Evolutionary conservation across 441 rosid species (phyloP).

Genomic region (Mallotus japonicus): DNA sequence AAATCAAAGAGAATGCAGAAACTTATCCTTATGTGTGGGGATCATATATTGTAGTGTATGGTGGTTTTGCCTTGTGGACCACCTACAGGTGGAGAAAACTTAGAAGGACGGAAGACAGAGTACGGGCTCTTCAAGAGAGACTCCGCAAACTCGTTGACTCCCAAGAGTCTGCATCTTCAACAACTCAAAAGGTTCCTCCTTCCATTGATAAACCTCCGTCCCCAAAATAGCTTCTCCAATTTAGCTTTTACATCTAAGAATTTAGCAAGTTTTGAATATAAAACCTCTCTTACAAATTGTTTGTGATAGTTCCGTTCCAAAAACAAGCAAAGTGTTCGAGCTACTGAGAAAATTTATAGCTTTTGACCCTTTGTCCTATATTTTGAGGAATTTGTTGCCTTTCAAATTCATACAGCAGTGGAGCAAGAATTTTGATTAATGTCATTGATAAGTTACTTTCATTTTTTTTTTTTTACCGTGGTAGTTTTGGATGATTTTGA

Average conservation of each 20-base stretch:
- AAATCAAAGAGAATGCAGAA: slow-evolving; percentile 77
- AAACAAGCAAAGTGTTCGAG: not conserved
- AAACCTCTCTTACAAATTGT: not conserved
- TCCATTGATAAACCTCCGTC: not conserved
- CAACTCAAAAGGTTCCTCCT: slow-evolving; percentile 25
- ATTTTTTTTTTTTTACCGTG: not conserved
- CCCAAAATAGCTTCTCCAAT: not conserved
- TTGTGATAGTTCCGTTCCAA: not conserved
- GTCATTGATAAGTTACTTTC: not conserved
- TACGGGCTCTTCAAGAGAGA: slow-evolving; percentile 67
- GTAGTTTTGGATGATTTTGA: not conserved
- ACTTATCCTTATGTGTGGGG: slow-evolving; percentile 93
- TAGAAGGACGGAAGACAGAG: slow-evolving; percentile 83
- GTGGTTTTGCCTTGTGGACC: slow-evolving; percentile 72
- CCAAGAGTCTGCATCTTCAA: slow-evolving; percentile 50
- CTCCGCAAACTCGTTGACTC: slow-evolving; percentile 53
- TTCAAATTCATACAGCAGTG: not conserved
- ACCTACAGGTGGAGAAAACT: slow-evolving; percentile 84
- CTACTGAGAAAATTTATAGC: not conserved
- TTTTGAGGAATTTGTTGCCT: not conserved
- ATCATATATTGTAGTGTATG: slow-evolving; percentile 76
- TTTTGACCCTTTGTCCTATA: not conserved
- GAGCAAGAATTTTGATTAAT: not conserved
- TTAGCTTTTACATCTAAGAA: not conserved
- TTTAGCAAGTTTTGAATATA: not conserved